Evolutionary conservation across 2,329 filamentous ascomycete genomes (phyloP).

Genomic region (Phaeoacremonium minimum): DNA sequence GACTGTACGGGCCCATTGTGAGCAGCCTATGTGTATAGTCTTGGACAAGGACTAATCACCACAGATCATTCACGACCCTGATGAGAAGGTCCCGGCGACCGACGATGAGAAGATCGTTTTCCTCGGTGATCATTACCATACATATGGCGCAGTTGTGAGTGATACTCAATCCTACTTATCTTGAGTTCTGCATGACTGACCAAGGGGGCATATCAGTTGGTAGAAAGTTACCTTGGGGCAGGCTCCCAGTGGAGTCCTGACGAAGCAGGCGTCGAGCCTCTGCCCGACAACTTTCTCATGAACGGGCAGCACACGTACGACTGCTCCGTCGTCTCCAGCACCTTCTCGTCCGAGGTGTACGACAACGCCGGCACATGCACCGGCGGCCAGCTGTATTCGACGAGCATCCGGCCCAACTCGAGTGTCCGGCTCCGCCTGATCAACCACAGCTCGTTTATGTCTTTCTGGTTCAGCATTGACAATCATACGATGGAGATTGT

Average conservation of each 20-base stretch:
- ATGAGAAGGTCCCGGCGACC: slow-evolving; percentile 19
- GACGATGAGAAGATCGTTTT: slow-evolving; percentile 32
- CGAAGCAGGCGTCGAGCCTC: slow-evolving; percentile 31
- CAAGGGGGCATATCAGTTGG: slow-evolving; percentile 13
- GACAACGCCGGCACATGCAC: slow-evolving; percentile 16
- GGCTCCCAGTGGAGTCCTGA: slow-evolving; percentile 26
- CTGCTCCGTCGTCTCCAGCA: slow-evolving; percentile 22
- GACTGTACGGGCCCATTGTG: slow-evolving; percentile 58
- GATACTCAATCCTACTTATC: neutral
- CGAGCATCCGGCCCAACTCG: slow-evolving; percentile 19
- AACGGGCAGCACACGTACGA: slow-evolving; percentile 31
- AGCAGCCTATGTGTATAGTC: slow-evolving; percentile 9
- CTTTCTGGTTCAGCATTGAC: slow-evolving; percentile 33
- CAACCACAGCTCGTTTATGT: slow-evolving; percentile 31
- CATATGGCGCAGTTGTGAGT: slow-evolving; percentile 24
- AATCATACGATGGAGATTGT: slow-evolving; percentile 29
- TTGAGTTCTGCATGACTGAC: neutral
- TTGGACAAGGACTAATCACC: too few species aligned
- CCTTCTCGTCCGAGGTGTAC: slow-evolving; percentile 14
- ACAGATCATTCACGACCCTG: slow-evolving; percentile 29
- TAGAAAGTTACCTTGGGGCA: slow-evolving; percentile 24
- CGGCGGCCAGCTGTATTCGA: slow-evolving; percentile 24
- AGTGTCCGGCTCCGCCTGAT: slow-evolving; percentile 30
- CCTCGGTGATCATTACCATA: slow-evolving; percentile 32
- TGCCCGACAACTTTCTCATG: slow-evolving; percentile 32